Base-by-base conservation (phyloP, 2,329 filamentous ascomycete species). In the Trichoderma sp. region DNA sequence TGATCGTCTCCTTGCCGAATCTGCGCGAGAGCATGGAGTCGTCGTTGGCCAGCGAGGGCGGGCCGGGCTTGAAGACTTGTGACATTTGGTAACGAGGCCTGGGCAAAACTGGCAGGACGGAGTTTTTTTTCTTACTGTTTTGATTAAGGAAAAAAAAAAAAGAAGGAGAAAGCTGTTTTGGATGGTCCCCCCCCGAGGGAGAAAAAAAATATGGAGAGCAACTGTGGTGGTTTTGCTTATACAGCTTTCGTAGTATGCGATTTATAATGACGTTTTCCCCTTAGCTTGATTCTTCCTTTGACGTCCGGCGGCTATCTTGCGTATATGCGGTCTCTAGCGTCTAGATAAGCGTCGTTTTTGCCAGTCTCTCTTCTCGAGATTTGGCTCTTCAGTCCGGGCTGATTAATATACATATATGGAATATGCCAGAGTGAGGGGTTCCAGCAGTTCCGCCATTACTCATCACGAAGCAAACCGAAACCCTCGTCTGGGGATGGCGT, bases 1-100 rank as follows among this genome's bases (percentile, higher is more conserved):
- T 95, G 76, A 90, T 86, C 70, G 92, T 84, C 79, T 94, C 92
- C 72, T 87, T 89, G 78, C 92, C 92, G 79, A 93, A 94, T 76
- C 90, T 92, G 68, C 87, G 84, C 73, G 89, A 87, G 74, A 95
- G 83, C 88, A 93, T 92, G 13, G 86, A 87, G 78, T 84, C 81
- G 78, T 86, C 79, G 78, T 79, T 78, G 39, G 58, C 67, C n/a
- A 69, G 50, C 7, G 57, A 57, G 57, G 67, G 67, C 15, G 52
- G 22, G 35, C 66, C 67, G 22, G 67, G 67, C 17, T 56, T 32
- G 37, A 65, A 67, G 35, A 45, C 58, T 67, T 57, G 19, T 29
- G 57, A 67, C 67, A 69, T 69, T 67, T 35, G 48, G 57, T 32
- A 45, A 25, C n/a, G 57, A 39, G 56, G 25, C 35, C 34, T 52